Evolutionary conservation across 2,329 filamentous ascomycete genomes (phyloP).

Genomic region (Cyphellophora europaea): DNA sequence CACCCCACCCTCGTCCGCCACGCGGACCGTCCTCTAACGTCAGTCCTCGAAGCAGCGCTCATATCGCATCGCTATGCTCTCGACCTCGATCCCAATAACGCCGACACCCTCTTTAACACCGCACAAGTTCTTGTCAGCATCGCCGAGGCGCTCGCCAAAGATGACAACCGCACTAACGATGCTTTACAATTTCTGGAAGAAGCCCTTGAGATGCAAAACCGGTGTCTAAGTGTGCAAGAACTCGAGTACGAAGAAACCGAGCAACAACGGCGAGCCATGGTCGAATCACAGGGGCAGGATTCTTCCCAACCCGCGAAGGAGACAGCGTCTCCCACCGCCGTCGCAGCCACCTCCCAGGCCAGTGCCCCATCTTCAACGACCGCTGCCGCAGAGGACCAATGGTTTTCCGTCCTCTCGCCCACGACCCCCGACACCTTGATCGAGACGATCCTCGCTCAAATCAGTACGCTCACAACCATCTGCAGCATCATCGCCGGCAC

Average conservation of each 20-base stretch:
- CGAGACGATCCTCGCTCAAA: slow-evolving; percentile 57
- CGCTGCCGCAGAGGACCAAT: slow-evolving; percentile 31
- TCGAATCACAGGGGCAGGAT: slow-evolving; percentile 7
- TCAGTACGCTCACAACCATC: slow-evolving; percentile 45
- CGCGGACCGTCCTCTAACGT: slow-evolving; percentile 43
- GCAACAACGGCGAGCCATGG: slow-evolving; percentile 22
- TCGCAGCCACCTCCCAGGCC: background rate
- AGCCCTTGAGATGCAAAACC: slow-evolving; percentile 50
- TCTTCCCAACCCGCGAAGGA: slow-evolving; percentile 4
- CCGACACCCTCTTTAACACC: slow-evolving; percentile 63
- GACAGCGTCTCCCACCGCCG: background rate
- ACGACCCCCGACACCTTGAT: slow-evolving; percentile 56
- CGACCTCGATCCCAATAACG: slow-evolving; percentile 50
- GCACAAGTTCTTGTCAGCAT: slow-evolving; percentile 60
- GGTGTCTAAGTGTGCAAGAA: slow-evolving; percentile 46
- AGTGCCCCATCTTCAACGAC: slow-evolving; percentile 3
- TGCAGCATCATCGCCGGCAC: slow-evolving; percentile 36
- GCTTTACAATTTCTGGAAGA: slow-evolving; percentile 49
- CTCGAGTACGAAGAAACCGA: slow-evolving; percentile 36
- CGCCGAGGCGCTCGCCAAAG: slow-evolving; percentile 50
- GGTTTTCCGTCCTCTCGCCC: slow-evolving; percentile 58
- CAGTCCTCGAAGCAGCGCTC: slow-evolving; percentile 52
- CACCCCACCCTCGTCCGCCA: slow-evolving; percentile 53
- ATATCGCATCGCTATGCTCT: slow-evolving; percentile 56
- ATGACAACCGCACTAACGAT: slow-evolving; percentile 37